Evolutionary conservation across 2,329 filamentous ascomycete genomes (phyloP).

Genomic region (Ophiostoma perfectum): DNA sequence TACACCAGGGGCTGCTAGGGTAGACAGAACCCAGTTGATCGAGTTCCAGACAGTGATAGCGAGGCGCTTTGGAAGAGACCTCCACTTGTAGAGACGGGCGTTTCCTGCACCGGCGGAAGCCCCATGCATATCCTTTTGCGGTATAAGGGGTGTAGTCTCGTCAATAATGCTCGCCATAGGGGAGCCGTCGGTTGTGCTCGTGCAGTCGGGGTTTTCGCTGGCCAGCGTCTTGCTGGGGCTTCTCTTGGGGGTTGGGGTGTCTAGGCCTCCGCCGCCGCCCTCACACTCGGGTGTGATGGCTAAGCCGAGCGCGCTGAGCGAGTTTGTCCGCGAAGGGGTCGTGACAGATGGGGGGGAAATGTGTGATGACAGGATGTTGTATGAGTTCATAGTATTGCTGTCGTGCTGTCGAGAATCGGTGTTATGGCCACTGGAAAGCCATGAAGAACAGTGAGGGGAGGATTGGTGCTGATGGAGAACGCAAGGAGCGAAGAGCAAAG

Average conservation of each 20-base stretch:
- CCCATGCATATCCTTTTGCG: slow-evolving; percentile 28
- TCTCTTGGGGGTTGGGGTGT: slow-evolving; percentile 29
- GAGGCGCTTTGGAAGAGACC: slow-evolving; percentile 61
- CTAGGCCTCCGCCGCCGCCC: slow-evolving; percentile 35
- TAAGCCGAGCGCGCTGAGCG: slow-evolving; percentile 49
- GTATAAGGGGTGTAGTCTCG: slow-evolving; percentile 67
- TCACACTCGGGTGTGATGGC: slow-evolving; percentile 42
- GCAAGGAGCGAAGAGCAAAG: not conserved
- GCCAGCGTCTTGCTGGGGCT: slow-evolving; percentile 6
- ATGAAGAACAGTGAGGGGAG: slow-evolving; percentile 37
- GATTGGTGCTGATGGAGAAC: not conserved
- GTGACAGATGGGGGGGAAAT: slow-evolving; percentile 60
- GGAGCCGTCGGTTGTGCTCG: slow-evolving; percentile 16
- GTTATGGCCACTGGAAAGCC: slow-evolving; percentile 44
- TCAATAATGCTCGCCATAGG: slow-evolving; percentile 34
- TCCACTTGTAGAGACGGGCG: slow-evolving; percentile 45
- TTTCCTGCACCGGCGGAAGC: slow-evolving; percentile 15
- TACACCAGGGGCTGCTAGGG: slow-evolving; percentile 71
- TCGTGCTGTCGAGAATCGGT: slow-evolving; percentile 18
- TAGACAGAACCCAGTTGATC: slow-evolving; percentile 71
- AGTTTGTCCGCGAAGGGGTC: slow-evolving; percentile 55
- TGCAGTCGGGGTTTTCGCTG: slow-evolving; percentile 34
- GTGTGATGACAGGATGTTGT: slow-evolving; percentile 87
- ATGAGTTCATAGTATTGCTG: slow-evolving; percentile 77
- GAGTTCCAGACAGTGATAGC: slow-evolving; percentile 68